Conservation (phyloP, 495 filamentous ascomycete species). For the Penicillium waksmanii region DNA sequence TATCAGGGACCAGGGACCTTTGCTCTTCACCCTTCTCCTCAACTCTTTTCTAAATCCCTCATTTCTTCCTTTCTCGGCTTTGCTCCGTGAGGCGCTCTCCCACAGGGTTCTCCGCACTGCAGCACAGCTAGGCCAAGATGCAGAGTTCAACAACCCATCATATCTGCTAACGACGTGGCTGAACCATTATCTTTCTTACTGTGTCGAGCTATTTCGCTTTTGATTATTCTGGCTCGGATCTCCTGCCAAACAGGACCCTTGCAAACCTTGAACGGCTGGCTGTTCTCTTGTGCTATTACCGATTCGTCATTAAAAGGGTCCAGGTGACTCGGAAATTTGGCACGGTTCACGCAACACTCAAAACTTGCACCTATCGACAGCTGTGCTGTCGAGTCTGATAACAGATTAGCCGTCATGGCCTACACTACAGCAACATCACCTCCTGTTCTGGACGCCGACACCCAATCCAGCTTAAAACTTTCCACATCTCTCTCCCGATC, state of each 20-base stretch:
- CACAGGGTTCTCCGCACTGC: constrained; percentile 52
- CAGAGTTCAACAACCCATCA: constrained; percentile 51
- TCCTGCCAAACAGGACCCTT: constrained; percentile 34
- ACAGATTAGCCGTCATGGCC: constrained; percentile 44
- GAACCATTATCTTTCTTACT: constrained; percentile 38
- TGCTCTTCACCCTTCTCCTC: constrained; percentile 16
- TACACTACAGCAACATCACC: constrained; percentile 46
- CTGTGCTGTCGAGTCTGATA: constrained; percentile 38
- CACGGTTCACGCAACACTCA: constrained; percentile 42
- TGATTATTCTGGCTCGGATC: constrained; percentile 40
- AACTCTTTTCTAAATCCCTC: constrained; percentile 9
- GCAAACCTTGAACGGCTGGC: constrained; percentile 37
- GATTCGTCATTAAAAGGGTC: constrained; percentile 46
- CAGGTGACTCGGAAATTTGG: constrained; percentile 49
- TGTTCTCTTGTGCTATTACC: constrained; percentile 38
- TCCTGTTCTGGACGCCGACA: constrained; percentile 48
- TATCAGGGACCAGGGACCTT: constrained; percentile 45
- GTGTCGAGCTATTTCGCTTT: constrained; percentile 41
- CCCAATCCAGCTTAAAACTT: constrained; percentile 46
- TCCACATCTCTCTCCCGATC: constrained; percentile 40
- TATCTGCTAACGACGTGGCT: constrained; percentile 53
- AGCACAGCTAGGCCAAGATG: constrained; percentile 54
- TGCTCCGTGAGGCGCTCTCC: constrained; percentile 46
- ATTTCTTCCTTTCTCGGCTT: constrained; percentile 16
- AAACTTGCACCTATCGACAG: constrained; percentile 39